Evolutionary conservation across 1,284 basidiomycete species (phyloP).

Genomic region (Cerioporus squamosus): DNA sequence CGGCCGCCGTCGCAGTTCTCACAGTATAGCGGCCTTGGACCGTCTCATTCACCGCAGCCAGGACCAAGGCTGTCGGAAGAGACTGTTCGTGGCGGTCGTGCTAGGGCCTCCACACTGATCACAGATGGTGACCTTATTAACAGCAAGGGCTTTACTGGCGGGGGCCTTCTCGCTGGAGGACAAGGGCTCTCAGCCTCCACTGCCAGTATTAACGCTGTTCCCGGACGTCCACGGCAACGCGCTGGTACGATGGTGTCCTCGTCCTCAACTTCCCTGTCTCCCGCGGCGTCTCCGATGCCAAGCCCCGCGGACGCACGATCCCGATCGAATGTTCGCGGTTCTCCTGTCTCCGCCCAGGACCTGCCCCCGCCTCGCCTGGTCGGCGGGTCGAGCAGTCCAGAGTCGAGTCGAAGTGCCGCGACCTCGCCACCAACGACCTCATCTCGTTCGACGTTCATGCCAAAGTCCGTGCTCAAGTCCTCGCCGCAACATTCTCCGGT

Average conservation of each 20-base stretch:
- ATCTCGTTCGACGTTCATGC: conserved; percentile 8
- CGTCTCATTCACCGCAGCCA: background rate
- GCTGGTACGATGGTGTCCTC: conserved; percentile 25
- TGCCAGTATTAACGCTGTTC: background rate
- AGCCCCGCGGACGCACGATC: conserved; percentile 4
- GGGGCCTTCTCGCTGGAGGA: conserved; percentile 30
- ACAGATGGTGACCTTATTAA: conserved; percentile 16
- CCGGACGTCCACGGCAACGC: conserved; percentile 17
- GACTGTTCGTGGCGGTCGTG: conserved; percentile 17
- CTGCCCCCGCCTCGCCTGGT: conserved; percentile 16
- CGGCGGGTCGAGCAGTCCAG: conserved; percentile 12
- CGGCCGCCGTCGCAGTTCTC: conserved; percentile 46
- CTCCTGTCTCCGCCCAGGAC: conserved; percentile 4
- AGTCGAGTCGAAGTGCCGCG: conserved; percentile 3
- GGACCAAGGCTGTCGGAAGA: conserved; percentile 14
- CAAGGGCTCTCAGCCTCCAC: conserved; percentile 10
- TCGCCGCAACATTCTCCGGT: conserved; percentile 15
- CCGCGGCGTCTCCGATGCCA: conserved; percentile 14
- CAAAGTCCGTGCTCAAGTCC: conserved; percentile 19
- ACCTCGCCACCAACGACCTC: background rate
- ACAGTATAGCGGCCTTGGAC: background rate
- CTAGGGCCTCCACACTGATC: conserved; percentile 29
- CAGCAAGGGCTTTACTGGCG: conserved; percentile 33
- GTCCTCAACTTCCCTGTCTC: conserved; percentile 11
- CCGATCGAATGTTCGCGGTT: conserved; percentile 5